A percentile compares a stretch with the other conserved stretches of the same genome.
Conservation (phyloP, 164 flowering plant species). For the Brasenia schreberi region DNA sequence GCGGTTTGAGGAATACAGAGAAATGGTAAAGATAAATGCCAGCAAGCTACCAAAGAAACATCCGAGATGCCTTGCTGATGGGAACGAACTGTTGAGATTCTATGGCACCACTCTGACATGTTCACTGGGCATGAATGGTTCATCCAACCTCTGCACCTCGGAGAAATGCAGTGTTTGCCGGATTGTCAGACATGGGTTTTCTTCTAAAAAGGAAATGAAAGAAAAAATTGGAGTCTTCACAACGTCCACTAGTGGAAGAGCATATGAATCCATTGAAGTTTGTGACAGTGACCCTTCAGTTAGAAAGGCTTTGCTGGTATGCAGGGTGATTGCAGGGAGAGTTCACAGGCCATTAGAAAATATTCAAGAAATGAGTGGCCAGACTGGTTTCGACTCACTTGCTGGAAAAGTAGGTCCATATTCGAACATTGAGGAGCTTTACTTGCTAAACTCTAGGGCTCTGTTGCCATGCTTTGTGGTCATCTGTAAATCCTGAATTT, state of each 20-base stretch:
- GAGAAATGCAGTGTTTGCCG: constrained; percentile 44
- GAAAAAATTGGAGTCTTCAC: constrained; percentile 61
- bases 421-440: constrained; percentile 85
- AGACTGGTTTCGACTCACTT: constrained; percentile 62
- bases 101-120: constrained; percentile 49
- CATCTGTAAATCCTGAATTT: constrained; percentile 54
- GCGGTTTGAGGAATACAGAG: constrained; percentile 59
- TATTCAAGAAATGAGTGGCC: constrained; percentile 40
- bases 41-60: constrained; percentile 63
- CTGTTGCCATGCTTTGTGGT: constrained; percentile 94
- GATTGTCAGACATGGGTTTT: constrained; percentile 48
- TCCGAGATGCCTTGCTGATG: constrained; percentile 69
- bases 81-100: constrained; percentile 62
- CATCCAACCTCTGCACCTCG: constrained; percentile 35
- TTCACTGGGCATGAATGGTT: constrained; percentile 41
- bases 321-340: constrained; percentile 76
- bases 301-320: constrained; percentile 50
- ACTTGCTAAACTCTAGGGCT: constrained; percentile 72
- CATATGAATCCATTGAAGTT: constrained; percentile 42
- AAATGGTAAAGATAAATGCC: constrained; percentile 52
- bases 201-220: constrained; percentile 31
- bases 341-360: constrained; percentile 64
- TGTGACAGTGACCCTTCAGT: constrained; percentile 18
- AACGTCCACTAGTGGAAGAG: constrained; percentile 60
- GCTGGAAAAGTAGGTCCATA: constrained; percentile 74